Evolutionary conservation across 441 rosid genomes (phyloP).

Genomic region (Cnidoscolus chayamansa): DNA sequence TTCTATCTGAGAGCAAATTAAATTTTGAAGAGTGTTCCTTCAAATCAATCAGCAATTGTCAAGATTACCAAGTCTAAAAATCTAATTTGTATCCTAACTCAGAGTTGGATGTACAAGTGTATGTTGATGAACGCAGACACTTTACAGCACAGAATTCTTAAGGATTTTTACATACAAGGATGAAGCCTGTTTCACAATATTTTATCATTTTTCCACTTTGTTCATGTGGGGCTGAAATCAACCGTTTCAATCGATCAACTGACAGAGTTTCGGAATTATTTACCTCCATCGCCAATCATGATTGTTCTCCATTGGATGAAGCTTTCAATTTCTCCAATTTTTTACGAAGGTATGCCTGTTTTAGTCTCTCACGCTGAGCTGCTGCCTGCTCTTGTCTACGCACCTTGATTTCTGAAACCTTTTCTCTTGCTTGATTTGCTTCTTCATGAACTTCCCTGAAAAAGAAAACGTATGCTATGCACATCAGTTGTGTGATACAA

Average conservation of each 20-base stretch:
- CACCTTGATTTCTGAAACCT: conserved; percentile 58
- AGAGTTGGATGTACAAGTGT: conserved; percentile 9
- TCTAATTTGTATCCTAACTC: conserved; percentile 1
- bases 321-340: conserved; percentile 82
- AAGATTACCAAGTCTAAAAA: background rate
- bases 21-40: background rate
- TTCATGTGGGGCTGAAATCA: background rate
- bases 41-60: background rate
- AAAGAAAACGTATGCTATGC: background rate
- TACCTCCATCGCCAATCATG: conserved; percentile 21
- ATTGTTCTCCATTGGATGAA: conserved; percentile 31
- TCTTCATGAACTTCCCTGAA: conserved; percentile 88
- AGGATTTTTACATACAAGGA: background rate
- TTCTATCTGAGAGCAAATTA: background rate
- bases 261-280: background rate
- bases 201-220: background rate
- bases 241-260: background rate
- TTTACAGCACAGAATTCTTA: background rate
- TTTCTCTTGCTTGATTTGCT: conserved; percentile 79
- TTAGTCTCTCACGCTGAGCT: conserved; percentile 71
- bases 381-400: conserved; percentile 72
- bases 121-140: background rate
- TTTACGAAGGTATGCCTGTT: conserved; percentile 74
- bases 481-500: background rate
- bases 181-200: background rate